Evolutionary conservation across 2,329 filamentous ascomycete genomes (phyloP), one percentile per base, ranked within the genome.

Genomic region (Pezicula carpinea): DNA sequence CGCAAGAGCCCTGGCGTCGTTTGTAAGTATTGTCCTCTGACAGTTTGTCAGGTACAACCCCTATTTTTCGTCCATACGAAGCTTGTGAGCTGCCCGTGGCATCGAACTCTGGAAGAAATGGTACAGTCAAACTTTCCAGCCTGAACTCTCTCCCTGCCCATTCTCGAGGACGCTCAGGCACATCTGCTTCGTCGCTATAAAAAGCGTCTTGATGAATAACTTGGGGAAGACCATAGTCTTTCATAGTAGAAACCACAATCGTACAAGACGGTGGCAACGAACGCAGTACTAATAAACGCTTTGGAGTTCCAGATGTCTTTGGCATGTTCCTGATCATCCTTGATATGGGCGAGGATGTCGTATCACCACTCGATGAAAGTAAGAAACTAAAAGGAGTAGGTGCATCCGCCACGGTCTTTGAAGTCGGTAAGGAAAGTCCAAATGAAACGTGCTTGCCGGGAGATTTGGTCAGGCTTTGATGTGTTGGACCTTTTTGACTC

Each of bases 141-240:
- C 81, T 85, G 62, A 95, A 96, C 57, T 95, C 87, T 56, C 83
- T 82, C 3, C 92, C 92, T 6, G 87, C 92, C 67, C 96, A 97
- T 65, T 96, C 89, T 44, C 89, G 77, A 26, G 76, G 67, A 44
- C 85, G 79, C 33, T 84, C 76, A 11, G 91, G 90, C 0, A 96
- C 86, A 66, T 97, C 93, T 43, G 74, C 76, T 51, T 95, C 89
- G 22, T 87, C 76, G 56, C 90, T 87, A 62, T 96, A 97, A 59
- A 85, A 91, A 0, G 91, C 84, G 61, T 90, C 83, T 64, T 90
- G 87, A 53, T 96, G 95, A 41, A 96, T 77, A 13, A 87, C 76
- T 48, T 83, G 74, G 0, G 87, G 85, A 7, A 82, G 67, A 11
- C 74, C 74, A 48, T 74, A 66, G n/a, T 72, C 63, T 55, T 74